A percentile compares a stretch with the other conserved stretches of the same genome.
phyloP scores from a whole-genome alignment of 352 stramenopile species.

The Phytophthora megakarya region DNA sequence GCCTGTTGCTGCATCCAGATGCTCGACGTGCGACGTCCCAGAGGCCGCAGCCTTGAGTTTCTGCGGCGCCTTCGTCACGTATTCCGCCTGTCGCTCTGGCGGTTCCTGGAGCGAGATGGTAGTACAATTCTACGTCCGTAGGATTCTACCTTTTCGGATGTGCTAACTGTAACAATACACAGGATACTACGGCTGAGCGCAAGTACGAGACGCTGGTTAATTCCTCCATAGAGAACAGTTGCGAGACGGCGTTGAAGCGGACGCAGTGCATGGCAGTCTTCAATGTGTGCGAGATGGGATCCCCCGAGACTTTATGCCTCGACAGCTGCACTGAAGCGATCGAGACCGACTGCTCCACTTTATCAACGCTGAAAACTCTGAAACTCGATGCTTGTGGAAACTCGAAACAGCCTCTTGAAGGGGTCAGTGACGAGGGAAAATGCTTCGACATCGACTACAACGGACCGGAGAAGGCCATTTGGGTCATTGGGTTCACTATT shows the following conservation, averaged over 20 bases:
- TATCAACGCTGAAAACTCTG: conserved; percentile 24
- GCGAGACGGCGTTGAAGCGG: conserved; percentile 42
- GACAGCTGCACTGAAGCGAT: conserved; percentile 48
- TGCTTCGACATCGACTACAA: conserved; percentile 73
- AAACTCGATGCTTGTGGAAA: conserved; percentile 42
- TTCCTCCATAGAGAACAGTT: conserved; percentile 34
- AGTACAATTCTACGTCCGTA: not conserved
- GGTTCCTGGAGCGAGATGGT: conserved; percentile 62
- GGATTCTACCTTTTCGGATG: not conserved
- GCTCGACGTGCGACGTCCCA: conserved; percentile 64
- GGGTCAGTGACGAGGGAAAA: conserved; percentile 58
- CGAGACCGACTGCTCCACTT: conserved; percentile 45
- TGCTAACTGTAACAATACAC: conserved; percentile 1
- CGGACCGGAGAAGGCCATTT: conserved; percentile 65
- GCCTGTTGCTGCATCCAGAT: conserved; percentile 25
- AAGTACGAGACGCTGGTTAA: conserved; percentile 45
- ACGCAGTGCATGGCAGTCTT: conserved; percentile 66
- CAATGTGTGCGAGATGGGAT: conserved; percentile 72
- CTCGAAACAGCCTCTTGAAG: conserved; percentile 16
- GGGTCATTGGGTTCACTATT: conserved; percentile 82
- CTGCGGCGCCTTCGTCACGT: conserved; percentile 52
- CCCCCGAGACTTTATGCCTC: conserved; percentile 60
- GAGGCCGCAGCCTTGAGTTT: conserved; percentile 50
- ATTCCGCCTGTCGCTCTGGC: conserved; percentile 58
- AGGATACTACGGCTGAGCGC: conserved; percentile 48